Percentiles rank a stretch among this genome's conserved stretches.
phyloP scores from a whole-genome alignment of 768 basidiomycete species.

The Suillus luteus region DNA sequence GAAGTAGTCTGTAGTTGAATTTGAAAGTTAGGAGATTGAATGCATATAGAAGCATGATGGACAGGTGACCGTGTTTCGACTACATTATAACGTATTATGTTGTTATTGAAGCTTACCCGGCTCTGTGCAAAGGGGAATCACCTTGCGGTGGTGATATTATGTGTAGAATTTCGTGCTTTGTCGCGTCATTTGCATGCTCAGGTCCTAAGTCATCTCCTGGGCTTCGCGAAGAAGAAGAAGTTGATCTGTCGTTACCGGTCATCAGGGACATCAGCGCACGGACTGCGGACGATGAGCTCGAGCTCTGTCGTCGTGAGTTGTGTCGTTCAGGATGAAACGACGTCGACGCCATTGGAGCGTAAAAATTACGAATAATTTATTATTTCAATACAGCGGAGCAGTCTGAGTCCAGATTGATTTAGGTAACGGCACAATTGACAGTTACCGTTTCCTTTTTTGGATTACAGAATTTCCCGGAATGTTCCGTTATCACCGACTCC shows the following conservation, averaged over 20 bases:
- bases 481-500: not conserved
- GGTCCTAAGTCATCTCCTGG: not conserved
- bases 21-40: slow-evolving; percentile 17
- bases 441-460: not conserved
- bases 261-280: slow-evolving; percentile 3
- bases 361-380: not conserved
- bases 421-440: not conserved
- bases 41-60: slow-evolving; percentile 16
- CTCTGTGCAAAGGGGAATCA: slow-evolving; percentile 49
- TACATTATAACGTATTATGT: slow-evolving; percentile 11
- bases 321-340: not conserved
- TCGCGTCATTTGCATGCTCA: slow-evolving; percentile 1
- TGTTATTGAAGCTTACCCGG: slow-evolving; percentile 47
- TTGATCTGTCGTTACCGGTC: not conserved
- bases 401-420: not conserved
- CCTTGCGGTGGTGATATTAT: slow-evolving; percentile 30
- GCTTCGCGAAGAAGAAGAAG: slow-evolving; percentile 9
- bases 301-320: not conserved
- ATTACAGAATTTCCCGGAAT: not conserved
- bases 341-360: not conserved
- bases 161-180: slow-evolving; percentile 17
- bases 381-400: not conserved
- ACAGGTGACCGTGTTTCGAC: slow-evolving; percentile 9
- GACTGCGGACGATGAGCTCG: not conserved
- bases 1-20: slow-evolving; percentile 49